These are phyloP conservation scores for Aristolochia californica DNA, from an alignment of 164 flowering plant species.

Conservation along the genomic window DNA sequence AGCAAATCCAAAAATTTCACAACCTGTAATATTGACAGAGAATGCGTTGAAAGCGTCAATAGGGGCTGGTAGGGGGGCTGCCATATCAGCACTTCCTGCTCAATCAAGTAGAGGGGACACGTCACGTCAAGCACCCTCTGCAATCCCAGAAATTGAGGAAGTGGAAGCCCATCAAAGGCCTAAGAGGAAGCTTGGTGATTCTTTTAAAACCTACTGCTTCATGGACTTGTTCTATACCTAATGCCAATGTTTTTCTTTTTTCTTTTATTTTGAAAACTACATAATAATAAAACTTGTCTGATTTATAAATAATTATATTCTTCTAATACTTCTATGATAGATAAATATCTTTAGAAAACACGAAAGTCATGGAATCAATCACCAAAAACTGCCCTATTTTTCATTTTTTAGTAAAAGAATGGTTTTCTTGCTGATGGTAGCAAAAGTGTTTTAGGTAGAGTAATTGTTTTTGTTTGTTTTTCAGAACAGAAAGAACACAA, in stretches of 20 bases:
- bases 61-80: constrained; percentile 21
- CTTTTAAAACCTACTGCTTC: constrained; percentile 1
- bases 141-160: constrained; percentile 24
- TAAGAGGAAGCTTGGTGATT: constrained; percentile 64
- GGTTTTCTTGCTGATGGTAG: not conserved
- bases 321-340: too few species aligned
- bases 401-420: not conserved
- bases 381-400: too few species aligned
- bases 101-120: constrained; percentile 16
- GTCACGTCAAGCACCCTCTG: constrained; percentile 23
- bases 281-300: too few species aligned
- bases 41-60: constrained; percentile 17
- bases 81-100: constrained; percentile 13
- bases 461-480: constrained; percentile 11
- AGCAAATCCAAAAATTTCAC: constrained; percentile 31
- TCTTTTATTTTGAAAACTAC: not conserved
- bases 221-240: too few species aligned
- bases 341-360: too few species aligned
- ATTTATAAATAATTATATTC: too few species aligned
- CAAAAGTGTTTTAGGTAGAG: not conserved
- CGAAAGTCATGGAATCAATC: too few species aligned
- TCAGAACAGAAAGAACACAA: constrained; percentile 67
- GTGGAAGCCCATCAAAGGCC: constrained; percentile 29
- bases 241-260: too few species aligned
- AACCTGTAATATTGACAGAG: constrained; percentile 22